Conservation (phyloP, 768 basidiomycete species). For the Pisolithus sp. region DNA sequence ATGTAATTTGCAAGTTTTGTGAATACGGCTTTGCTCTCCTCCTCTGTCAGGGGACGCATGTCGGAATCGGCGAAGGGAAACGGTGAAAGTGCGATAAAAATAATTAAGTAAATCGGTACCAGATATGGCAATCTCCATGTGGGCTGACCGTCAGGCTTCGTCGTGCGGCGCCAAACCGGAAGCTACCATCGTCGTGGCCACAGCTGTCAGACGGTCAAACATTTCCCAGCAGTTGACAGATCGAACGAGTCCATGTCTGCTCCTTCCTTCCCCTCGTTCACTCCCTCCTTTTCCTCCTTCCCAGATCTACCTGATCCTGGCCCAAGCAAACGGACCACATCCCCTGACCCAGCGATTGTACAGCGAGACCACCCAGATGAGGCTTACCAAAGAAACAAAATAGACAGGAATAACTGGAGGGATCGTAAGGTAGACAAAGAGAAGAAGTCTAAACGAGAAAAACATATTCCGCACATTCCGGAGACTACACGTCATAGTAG, state of each 20-base stretch:
- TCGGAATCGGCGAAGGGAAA: slow-evolving; percentile 11
- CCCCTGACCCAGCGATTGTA: slow-evolving; percentile 11
- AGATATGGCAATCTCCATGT: background rate
- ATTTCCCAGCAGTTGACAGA: background rate
- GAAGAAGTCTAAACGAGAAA: slow-evolving; percentile 27
- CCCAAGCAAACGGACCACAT: slow-evolving; percentile 26
- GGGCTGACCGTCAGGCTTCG: too few species aligned
- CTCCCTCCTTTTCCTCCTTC: slow-evolving; percentile 65
- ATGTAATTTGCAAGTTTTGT: slow-evolving; percentile 97
- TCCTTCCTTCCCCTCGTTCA: slow-evolving; percentile 56
- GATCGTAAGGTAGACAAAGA: slow-evolving; percentile 21
- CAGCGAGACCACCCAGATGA: slow-evolving; percentile 10
- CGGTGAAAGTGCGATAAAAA: slow-evolving; percentile 11
- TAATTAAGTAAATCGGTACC: background rate
- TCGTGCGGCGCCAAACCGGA: too few species aligned
- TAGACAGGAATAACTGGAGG: slow-evolving; percentile 18
- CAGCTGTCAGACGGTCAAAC: background rate
- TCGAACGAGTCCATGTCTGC: slow-evolving; percentile 34
- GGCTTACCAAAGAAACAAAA: slow-evolving; percentile 6
- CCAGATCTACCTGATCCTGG: slow-evolving; percentile 48
- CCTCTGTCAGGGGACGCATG: slow-evolving; percentile 95
- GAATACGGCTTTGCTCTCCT: slow-evolving; percentile 94
- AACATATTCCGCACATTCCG: slow-evolving; percentile 20
- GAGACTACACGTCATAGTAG: slow-evolving; percentile 19
- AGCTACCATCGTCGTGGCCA: too few species aligned